These are phyloP conservation scores for Ramaria sp. DNA, from an alignment of 768 basidiomycete species.

Conservation along the genomic window DNA sequence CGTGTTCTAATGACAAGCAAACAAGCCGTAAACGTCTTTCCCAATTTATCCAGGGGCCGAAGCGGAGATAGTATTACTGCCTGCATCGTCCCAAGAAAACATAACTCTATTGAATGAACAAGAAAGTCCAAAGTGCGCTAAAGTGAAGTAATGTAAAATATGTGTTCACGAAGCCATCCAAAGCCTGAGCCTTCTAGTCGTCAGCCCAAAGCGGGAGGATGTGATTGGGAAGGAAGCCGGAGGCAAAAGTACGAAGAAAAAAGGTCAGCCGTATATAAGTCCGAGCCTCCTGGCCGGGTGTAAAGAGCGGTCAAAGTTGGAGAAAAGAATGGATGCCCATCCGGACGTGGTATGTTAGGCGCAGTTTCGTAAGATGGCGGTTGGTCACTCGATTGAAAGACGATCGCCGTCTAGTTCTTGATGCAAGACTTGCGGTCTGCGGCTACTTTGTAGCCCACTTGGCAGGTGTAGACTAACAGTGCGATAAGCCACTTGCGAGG, in stretches of 20 bases:
- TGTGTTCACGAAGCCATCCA: no score
- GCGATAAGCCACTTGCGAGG: background rate
- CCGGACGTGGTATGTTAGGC: background rate
- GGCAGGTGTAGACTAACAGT: conserved; percentile 37
- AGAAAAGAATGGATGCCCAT: background rate
- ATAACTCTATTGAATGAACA: background rate
- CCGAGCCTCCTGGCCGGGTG: background rate
- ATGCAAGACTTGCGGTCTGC: conserved; percentile 34
- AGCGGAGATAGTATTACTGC: no score
- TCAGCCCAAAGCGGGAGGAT: no score
- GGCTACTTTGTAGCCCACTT: conserved; percentile 33
- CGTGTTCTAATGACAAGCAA: background rate
- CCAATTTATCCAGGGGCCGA: no score
- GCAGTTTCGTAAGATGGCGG: background rate
- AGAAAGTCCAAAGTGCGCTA: background rate
- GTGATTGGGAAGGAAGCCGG: no score
- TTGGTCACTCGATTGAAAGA: background rate
- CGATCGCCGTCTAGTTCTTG: conserved; percentile 17
- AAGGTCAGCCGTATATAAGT: no score
- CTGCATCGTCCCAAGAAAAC: background rate
- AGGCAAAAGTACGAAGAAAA: no score
- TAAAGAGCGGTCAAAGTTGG: background rate
- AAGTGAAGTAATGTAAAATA: no score
- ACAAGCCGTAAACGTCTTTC: no score
- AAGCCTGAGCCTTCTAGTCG: no score